Conservation (phyloP, 2,329 filamentous ascomycete genomes). For the Botryotinia calthae region DNA sequence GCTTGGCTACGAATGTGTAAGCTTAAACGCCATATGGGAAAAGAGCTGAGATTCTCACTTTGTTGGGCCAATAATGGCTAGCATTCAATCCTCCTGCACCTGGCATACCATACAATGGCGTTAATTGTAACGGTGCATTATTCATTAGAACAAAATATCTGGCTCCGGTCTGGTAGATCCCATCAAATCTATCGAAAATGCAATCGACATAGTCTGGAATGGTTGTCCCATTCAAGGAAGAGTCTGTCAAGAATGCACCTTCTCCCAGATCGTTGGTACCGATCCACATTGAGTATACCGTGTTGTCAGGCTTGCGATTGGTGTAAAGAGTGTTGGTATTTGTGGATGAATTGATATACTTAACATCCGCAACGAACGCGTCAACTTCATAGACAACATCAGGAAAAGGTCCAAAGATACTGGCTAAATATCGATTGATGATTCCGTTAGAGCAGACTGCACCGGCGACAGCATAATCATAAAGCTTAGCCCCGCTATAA, state of each 20-base stretch:
- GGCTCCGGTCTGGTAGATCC: slow-evolving; percentile 63
- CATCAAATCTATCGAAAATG: slow-evolving; percentile 61
- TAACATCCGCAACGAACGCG: slow-evolving; percentile 52
- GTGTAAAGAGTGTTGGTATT: slow-evolving; percentile 44
- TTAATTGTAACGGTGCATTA: slow-evolving; percentile 62
- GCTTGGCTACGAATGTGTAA: slow-evolving; percentile 45
- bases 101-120: slow-evolving; percentile 60
- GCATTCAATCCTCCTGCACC: slow-evolving; percentile 44
- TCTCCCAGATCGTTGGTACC: slow-evolving; percentile 76
- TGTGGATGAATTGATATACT: slow-evolving; percentile 37
- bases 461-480: slow-evolving; percentile 71
- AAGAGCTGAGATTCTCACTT: slow-evolving; percentile 25
- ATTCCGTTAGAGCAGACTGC: slow-evolving; percentile 71
- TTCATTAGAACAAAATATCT: slow-evolving; percentile 73
- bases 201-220: slow-evolving; percentile 66
- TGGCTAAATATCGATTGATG: slow-evolving; percentile 52
- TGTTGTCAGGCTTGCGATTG: slow-evolving; percentile 52
- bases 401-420: slow-evolving; percentile 57
- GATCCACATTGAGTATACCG: slow-evolving; percentile 76
- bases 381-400: slow-evolving; percentile 61
- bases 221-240: slow-evolving; percentile 55
- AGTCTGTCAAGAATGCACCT: slow-evolving; percentile 63
- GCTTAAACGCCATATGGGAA: neutral
- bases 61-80: slow-evolving; percentile 47
- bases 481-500: slow-evolving; percentile 54